Conservation (phyloP, 805 yeast species). For the Saturnispora ahearnii region DNA sequence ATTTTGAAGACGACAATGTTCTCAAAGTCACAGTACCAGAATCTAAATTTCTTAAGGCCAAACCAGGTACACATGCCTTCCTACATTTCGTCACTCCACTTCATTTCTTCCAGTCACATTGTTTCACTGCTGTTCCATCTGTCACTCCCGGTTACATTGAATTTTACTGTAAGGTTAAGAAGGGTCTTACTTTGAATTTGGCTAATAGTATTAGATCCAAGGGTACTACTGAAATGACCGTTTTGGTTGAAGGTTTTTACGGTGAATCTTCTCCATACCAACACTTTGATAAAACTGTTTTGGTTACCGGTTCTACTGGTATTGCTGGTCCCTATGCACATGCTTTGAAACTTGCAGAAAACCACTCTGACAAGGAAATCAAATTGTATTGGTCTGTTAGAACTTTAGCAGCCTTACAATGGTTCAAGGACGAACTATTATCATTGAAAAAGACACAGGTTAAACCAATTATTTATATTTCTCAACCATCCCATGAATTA, state of each 20-base stretch:
- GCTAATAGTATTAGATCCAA: conserved; percentile 21
- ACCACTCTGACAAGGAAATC: conserved; percentile 27
- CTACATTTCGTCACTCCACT: conserved; percentile 45
- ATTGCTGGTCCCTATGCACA: conserved; percentile 50
- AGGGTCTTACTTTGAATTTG: conserved; percentile 46
- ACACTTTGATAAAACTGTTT: conserved; percentile 44
- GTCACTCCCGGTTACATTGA: conserved; percentile 31
- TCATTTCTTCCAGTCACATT: conserved; percentile 50
- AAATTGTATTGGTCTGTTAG: conserved; percentile 59
- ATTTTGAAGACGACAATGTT: conserved; percentile 37
- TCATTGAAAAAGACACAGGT: conserved; percentile 28
- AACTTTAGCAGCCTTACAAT: conserved; percentile 39
- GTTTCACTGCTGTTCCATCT: conserved; percentile 49
- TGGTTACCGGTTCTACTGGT: conserved; percentile 71
- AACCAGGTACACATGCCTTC: conserved; percentile 54
- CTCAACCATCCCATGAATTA: conserved; percentile 25
- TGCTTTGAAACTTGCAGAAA: conserved; percentile 26
- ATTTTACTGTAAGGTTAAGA: conserved; percentile 42
- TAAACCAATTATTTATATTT: conserved; percentile 34
- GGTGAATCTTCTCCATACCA: conserved; percentile 47
- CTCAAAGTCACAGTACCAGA: conserved; percentile 38
- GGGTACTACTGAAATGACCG: conserved; percentile 22
- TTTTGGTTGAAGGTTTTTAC: conserved; percentile 63
- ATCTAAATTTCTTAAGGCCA: conserved; percentile 41
- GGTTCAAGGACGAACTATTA: conserved; percentile 39